Conservation (phyloP, 768 basidiomycete species). For the Myochromella boudieri region DNA sequence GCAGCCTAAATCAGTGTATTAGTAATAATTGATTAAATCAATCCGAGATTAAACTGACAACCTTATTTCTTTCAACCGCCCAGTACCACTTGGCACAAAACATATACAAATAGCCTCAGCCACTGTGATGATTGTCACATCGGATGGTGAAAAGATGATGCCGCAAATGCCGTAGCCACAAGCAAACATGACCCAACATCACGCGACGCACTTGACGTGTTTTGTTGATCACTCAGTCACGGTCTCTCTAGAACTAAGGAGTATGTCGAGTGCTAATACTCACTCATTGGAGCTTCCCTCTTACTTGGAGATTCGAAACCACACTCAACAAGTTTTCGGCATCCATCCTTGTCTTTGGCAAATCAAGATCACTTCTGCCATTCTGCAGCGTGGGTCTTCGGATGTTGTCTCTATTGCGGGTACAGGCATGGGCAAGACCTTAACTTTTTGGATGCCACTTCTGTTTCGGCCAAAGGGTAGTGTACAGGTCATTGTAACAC, state of each 20-base stretch:
- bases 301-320: neutral
- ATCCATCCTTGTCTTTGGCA: constrained; percentile 22
- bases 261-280: neutral
- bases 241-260: neutral
- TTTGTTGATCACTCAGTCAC: neutral
- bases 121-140: neutral
- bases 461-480: constrained; percentile 16
- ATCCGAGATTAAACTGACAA: neutral
- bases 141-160: neutral
- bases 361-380: constrained; percentile 12
- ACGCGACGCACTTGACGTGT: neutral
- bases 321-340: neutral
- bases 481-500: constrained; percentile 26
- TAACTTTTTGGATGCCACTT: constrained; percentile 31
- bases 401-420: constrained; percentile 25
- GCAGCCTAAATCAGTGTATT: no score
- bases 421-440: constrained; percentile 30
- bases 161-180: neutral
- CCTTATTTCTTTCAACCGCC: neutral
- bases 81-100: neutral
- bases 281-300: neutral
- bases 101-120: no score
- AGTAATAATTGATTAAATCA: neutral
- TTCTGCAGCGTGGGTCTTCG: constrained; percentile 10
- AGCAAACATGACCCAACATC: neutral